These are phyloP conservation scores for Microsporum canis DNA, from an alignment of 2,329 filamentous ascomycete species.

Conservation along the genomic window DNA sequence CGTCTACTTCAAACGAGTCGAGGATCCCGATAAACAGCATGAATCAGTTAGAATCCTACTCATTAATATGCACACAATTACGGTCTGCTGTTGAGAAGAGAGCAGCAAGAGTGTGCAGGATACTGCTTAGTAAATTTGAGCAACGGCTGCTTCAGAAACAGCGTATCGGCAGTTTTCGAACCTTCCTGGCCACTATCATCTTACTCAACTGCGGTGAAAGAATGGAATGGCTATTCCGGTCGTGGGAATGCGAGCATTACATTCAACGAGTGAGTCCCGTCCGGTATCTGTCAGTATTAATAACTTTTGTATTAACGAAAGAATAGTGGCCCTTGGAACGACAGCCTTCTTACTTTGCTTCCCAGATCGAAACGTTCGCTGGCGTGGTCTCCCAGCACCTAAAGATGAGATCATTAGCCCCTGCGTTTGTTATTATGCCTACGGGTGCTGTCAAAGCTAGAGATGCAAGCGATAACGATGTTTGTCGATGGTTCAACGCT, in stretches of 20 bases:
- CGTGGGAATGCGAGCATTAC: slow-evolving; percentile 38
- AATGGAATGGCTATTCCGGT: slow-evolving; percentile 47
- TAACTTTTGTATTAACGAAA: not conserved
- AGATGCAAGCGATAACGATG: slow-evolving; percentile 30
- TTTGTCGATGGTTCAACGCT: slow-evolving; percentile 32
- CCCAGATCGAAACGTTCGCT: slow-evolving; percentile 48
- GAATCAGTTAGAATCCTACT: slow-evolving; percentile 35
- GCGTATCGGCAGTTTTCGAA: slow-evolving; percentile 47
- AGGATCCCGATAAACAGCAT: slow-evolving; percentile 31
- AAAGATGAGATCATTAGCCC: slow-evolving; percentile 43
- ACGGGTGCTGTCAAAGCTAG: slow-evolving; percentile 30
- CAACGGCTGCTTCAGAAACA: slow-evolving; percentile 48
- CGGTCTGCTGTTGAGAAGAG: slow-evolving; percentile 46
- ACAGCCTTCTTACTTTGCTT: slow-evolving; percentile 41
- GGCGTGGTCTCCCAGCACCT: slow-evolving; percentile 48
- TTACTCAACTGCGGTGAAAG: slow-evolving; percentile 49
- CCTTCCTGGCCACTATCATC: slow-evolving; percentile 48
- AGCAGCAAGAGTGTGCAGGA: slow-evolving; percentile 41
- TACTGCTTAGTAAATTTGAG: slow-evolving; percentile 49
- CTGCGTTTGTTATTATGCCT: slow-evolving; percentile 28
- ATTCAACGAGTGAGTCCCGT: slow-evolving; percentile 23
- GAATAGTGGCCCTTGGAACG: slow-evolving; percentile 44
- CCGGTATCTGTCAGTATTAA: not conserved
- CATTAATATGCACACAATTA: slow-evolving; percentile 43
- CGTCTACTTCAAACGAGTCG: slow-evolving; percentile 30